phyloP scores from a whole-genome alignment of 2,329 filamentous ascomycete genomes.

The Clarireedia homoeocarpa region DNA sequence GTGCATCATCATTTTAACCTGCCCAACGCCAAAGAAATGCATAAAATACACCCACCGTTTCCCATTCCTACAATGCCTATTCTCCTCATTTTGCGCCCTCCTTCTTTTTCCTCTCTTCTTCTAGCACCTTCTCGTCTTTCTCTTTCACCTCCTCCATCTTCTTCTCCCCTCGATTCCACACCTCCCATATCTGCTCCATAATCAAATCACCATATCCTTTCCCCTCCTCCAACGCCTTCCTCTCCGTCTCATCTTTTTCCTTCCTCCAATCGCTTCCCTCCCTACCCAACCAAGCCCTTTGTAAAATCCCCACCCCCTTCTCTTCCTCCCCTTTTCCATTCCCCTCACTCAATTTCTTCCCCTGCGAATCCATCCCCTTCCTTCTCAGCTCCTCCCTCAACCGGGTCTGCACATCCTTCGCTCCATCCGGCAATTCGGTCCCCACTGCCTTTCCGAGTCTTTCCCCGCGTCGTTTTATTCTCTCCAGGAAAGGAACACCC shows the following conservation, averaged over 20 bases:
- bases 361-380: constrained; percentile 12
- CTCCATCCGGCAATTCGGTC: constrained; percentile 16
- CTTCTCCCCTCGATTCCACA: constrained; percentile 37
- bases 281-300: constrained; percentile 51
- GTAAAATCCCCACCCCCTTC: constrained; percentile 27
- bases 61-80: too few species aligned
- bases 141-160: constrained; percentile 26
- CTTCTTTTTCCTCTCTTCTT: constrained; percentile 7
- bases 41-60: too few species aligned
- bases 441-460: not conserved
- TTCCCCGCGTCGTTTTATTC: constrained; percentile 8
- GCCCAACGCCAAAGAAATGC: too few species aligned
- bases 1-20: too few species aligned
- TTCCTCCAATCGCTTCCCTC: constrained; percentile 35
- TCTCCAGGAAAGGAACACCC: constrained; percentile 21
- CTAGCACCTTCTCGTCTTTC: constrained; percentile 18
- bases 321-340: not conserved
- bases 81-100: too few species aligned
- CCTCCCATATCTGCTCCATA: constrained; percentile 39
- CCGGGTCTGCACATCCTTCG: constrained; percentile 19
- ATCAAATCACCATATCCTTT: constrained; percentile 36
- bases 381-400: constrained; percentile 17
- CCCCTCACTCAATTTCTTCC: not conserved
- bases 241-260: constrained; percentile 27
- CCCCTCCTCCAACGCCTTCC: constrained; percentile 28